Evolutionary conservation across 768 basidiomycete genomes (phyloP), one percentile per base, ranked within the genome.

Genomic region (Phanerochaete sordida): DNA sequence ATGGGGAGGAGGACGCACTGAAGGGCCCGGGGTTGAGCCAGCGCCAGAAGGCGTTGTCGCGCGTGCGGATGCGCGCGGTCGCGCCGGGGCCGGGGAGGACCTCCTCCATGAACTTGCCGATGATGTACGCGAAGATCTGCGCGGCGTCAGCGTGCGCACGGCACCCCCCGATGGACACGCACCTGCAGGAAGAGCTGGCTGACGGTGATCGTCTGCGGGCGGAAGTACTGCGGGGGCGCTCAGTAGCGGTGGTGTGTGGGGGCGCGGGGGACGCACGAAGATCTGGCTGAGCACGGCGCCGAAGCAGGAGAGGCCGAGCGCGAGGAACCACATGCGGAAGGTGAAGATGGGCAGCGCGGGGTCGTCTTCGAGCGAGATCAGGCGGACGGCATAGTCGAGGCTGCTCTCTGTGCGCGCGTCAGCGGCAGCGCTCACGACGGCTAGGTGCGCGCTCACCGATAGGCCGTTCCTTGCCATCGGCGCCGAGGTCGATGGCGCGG

Each of bases 361-460:
- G 65, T 83, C 81, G 62, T 83, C 83, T 44, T 81, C 81, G 19
- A 82, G 73, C 1, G 81, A 81, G 59, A 83, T 78, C 13, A 82
- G 74, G 49, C 79, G 79, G 16, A 76, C 76, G 9, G 77, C 79
- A 28, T 78, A 72, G 62, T 83, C 81, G 35, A 74, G 55, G 59
- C 79, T 78, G 9, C 80, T 81, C 59, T 75, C 81, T 79, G 49
- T 16, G 21, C 3, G 47, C 37, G 4, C n/a, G n/a, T n/a, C n/a
- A n/a, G n/a, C n/a, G n/a, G n/a, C n/a, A n/a, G n/a, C n/a, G n/a
- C n/a, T n/a, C n/a, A n/a, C n/a, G n/a, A n/a, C n/a, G n/a, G n/a
- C n/a, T n/a, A n/a, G n/a, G 49, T 16, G 21, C 3, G 47, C 37
- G 4, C 67, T 54, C 63, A 80, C 79, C 76, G 61, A 82, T 82